Conservation (phyloP, 2,329 filamentous ascomycete genomes). For the Trichophyton equinum region DNA sequence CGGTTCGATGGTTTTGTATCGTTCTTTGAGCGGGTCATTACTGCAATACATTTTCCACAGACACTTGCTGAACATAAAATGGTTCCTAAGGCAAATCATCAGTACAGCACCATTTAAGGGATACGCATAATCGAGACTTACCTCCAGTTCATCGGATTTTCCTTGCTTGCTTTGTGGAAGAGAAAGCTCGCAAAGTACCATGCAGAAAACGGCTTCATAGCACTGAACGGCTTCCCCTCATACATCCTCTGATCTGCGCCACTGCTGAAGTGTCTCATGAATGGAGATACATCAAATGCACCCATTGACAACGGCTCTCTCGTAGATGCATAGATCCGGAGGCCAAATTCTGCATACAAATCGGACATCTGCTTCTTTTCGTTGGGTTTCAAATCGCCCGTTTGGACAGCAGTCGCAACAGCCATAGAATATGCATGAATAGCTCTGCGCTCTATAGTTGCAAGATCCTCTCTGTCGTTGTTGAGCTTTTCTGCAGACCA, state of each 20-base stretch:
- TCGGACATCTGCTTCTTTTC: slow-evolving; percentile 48
- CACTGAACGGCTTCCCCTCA: slow-evolving; percentile 43
- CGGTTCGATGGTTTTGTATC: slow-evolving; percentile 23
- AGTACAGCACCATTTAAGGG: slow-evolving; percentile 17
- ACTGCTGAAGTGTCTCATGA: slow-evolving; percentile 48
- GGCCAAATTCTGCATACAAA: slow-evolving; percentile 56
- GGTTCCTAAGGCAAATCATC: slow-evolving; percentile 34
- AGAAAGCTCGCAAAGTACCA: slow-evolving; percentile 54
- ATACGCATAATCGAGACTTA: slow-evolving; percentile 24
- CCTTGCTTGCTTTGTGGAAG: slow-evolving; percentile 46
- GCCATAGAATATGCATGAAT: slow-evolving; percentile 74
- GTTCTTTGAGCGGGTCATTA: slow-evolving; percentile 30
- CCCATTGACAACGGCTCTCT: slow-evolving; percentile 56
- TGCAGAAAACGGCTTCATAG: slow-evolving; percentile 46
- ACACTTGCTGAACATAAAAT: slow-evolving; percentile 60
- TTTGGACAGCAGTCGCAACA: slow-evolving; percentile 47
- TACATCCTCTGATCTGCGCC: slow-evolving; percentile 43
- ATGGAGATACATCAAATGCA: slow-evolving; percentile 51
- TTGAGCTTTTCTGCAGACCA: slow-evolving; percentile 91
- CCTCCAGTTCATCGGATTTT: slow-evolving; percentile 52
- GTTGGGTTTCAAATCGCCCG: slow-evolving; percentile 42
- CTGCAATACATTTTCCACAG: slow-evolving; percentile 56
- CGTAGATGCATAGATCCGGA: slow-evolving; percentile 55
- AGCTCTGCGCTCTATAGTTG: slow-evolving; percentile 62
- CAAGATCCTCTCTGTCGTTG: slow-evolving; percentile 61